Evolutionary conservation across 1,284 basidiomycete species (phyloP).

Genomic region (Cutaneotrichosporon sp.): DNA sequence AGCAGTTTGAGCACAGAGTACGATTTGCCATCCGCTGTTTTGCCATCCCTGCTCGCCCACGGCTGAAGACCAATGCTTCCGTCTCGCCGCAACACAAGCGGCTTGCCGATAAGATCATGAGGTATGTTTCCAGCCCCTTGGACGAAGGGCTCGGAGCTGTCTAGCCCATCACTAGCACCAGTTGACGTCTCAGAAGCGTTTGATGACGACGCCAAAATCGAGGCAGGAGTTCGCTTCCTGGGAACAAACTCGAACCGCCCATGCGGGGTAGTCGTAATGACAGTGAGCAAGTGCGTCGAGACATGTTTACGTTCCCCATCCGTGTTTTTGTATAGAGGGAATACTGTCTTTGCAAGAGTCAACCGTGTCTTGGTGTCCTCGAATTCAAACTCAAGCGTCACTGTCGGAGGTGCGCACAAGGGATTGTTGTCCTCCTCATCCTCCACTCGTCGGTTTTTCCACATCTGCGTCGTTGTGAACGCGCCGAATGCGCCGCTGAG

Average conservation of each 20-base stretch:
- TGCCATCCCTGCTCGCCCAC: background rate
- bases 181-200: too few species aligned
- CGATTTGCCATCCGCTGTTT: background rate
- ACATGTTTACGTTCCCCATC: constrained; percentile 10
- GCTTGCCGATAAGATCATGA: background rate
- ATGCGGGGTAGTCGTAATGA: constrained; percentile 32
- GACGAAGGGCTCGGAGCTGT: background rate
- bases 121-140: background rate
- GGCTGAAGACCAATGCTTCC: background rate
- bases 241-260: background rate
- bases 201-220: too few species aligned
- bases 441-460: background rate
- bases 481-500: constrained; percentile 12
- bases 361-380: constrained; percentile 18
- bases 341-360: constrained; percentile 32
- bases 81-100: background rate
- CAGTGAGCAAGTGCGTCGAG: constrained; percentile 19
- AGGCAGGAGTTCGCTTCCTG: too few species aligned
- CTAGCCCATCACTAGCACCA: background rate
- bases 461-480: background rate
- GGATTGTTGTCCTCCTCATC: background rate
- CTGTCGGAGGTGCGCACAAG: background rate
- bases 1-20: constrained; percentile 17
- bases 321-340: constrained; percentile 20
- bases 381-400: constrained; percentile 25